A percentile compares a stretch with the other conserved stretches of the same genome.
phyloP scores from a whole-genome alignment of 352 stramenopile species.

The Globisporangium mamillatum region DNA sequence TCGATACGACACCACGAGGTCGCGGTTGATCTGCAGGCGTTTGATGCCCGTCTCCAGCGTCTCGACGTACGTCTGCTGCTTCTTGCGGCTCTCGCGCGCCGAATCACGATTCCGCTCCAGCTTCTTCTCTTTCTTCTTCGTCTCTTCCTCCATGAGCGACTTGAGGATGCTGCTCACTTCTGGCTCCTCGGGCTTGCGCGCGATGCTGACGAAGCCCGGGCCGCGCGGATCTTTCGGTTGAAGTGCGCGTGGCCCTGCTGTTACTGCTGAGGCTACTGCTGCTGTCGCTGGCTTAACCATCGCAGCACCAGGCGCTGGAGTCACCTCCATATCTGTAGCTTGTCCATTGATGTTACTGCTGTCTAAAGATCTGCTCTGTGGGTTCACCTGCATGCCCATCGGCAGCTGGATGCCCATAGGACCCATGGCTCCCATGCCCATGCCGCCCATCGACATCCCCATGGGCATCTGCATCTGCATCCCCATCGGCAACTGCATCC shows the following conservation, averaged over 20 bases:
- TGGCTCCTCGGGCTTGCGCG: slow-evolving; percentile 73
- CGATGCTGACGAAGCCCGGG: slow-evolving; percentile 72
- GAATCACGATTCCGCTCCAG: slow-evolving; percentile 87
- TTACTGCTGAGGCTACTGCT: slow-evolving; percentile 11
- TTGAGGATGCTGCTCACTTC: slow-evolving; percentile 86
- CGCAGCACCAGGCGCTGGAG: slow-evolving; percentile 9
- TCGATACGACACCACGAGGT: slow-evolving; percentile 65
- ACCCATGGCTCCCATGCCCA: slow-evolving; percentile 23
- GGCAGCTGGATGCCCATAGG: slow-evolving; percentile 40
- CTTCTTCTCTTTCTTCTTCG: slow-evolving; percentile 89
- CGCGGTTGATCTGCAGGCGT: slow-evolving; percentile 78
- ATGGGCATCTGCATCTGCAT: slow-evolving; percentile 34
- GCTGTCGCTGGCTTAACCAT: slow-evolving; percentile 30
- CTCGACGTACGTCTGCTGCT: slow-evolving; percentile 88
- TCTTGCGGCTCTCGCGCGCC: slow-evolving; percentile 77
- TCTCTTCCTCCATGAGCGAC: slow-evolving; percentile 84
- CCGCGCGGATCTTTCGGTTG: slow-evolving; percentile 43
- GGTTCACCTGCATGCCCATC: slow-evolving; percentile 28
- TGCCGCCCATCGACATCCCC: slow-evolving; percentile 26
- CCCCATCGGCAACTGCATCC: slow-evolving; percentile 30
- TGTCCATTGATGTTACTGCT: slow-evolving; percentile 2
- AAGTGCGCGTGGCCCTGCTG: slow-evolving; percentile 18
- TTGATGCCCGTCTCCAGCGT: slow-evolving; percentile 87
- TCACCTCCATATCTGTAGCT: slow-evolving; percentile 3
- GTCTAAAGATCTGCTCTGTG: slow-evolving; percentile 35